Conservation (phyloP, 805 yeast species). For the Wickerhamiella galacta region DNA sequence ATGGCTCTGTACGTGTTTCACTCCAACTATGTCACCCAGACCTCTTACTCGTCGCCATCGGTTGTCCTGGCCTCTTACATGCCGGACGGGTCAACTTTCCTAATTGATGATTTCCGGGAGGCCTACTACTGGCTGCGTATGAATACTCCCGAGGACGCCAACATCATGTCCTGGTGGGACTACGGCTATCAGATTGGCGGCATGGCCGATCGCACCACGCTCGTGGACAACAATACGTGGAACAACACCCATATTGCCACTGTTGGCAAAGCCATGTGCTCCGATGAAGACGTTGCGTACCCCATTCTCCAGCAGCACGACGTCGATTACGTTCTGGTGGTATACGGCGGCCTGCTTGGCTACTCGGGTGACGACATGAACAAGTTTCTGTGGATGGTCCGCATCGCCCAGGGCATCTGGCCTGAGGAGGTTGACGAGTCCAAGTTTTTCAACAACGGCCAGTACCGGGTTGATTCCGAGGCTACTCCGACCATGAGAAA, state of each 20-base stretch:
- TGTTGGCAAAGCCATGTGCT: conserved; percentile 95
- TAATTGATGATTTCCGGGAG: conserved; percentile 95
- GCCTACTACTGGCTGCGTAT: conserved; percentile 97
- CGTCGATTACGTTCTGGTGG: conserved; percentile 83
- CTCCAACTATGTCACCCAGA: conserved; percentile 94
- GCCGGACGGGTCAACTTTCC: conserved; percentile 68
- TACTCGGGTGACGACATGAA: conserved; percentile 93
- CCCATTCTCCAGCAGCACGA: conserved; percentile 79
- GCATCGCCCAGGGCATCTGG: conserved; percentile 98
- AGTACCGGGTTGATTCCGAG: conserved; percentile 65
- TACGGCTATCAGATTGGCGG: conserved; percentile 99
- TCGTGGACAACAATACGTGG: conserved; percentile 98
- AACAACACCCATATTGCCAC: conserved; percentile 98
- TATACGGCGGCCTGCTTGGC: conserved; percentile 88
- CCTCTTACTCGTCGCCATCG: conserved; percentile 93
- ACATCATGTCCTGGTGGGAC: conserved; percentile 99
- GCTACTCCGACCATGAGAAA: conserved; percentile 79
- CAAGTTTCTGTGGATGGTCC: conserved; percentile 96
- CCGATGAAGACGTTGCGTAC: conserved; percentile 74
- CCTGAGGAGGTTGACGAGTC: conserved; percentile 93
- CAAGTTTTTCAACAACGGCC: conserved; percentile 73
- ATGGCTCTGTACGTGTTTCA: conserved; percentile 72
- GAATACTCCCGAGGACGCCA: conserved; percentile 94
- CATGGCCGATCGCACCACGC: conserved; percentile 97
- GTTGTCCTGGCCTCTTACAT: conserved; percentile 75